These are phyloP conservation scores for Termitomyces sp. DNA, from an alignment of 768 basidiomycete species.

Conservation along the genomic window DNA sequence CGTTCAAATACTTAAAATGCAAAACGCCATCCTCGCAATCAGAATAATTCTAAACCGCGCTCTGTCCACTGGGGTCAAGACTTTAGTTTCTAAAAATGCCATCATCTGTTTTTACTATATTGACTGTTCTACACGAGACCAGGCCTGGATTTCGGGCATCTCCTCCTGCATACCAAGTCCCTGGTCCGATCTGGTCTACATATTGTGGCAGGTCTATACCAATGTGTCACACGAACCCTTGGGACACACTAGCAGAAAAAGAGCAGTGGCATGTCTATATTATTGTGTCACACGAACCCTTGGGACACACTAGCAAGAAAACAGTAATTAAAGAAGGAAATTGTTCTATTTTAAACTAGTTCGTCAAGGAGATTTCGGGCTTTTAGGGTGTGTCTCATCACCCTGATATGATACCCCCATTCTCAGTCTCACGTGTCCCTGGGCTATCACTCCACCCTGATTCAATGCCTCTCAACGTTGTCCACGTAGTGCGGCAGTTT, in stretches of 20 bases:
- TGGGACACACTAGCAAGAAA: too few species aligned
- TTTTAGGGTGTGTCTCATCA: not conserved
- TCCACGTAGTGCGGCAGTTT: not conserved
- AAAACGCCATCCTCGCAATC: constrained; percentile 5
- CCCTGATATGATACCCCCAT: not conserved
- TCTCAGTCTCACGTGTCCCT: constrained; percentile 2
- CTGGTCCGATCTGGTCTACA: not conserved
- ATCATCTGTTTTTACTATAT: not conserved
- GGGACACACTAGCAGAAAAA: too few species aligned
- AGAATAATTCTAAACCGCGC: not conserved
- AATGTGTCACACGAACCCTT: too few species aligned
- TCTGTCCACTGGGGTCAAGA: not conserved
- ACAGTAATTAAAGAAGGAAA: too few species aligned
- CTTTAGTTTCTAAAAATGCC: not conserved
- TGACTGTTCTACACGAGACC: not conserved
- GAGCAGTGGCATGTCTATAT: too few species aligned
- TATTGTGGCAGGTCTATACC: not conserved
- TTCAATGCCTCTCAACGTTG: not conserved
- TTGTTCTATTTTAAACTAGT: not conserved
- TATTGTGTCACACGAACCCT: too few species aligned
- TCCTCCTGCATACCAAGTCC: not conserved
- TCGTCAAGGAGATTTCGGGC: not conserved
- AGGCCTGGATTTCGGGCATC: not conserved
- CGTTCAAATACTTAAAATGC: not conserved
- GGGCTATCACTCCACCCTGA: not conserved